Conservation (phyloP, 208 protist species). For the Novymonas esmeraldas region DNA sequence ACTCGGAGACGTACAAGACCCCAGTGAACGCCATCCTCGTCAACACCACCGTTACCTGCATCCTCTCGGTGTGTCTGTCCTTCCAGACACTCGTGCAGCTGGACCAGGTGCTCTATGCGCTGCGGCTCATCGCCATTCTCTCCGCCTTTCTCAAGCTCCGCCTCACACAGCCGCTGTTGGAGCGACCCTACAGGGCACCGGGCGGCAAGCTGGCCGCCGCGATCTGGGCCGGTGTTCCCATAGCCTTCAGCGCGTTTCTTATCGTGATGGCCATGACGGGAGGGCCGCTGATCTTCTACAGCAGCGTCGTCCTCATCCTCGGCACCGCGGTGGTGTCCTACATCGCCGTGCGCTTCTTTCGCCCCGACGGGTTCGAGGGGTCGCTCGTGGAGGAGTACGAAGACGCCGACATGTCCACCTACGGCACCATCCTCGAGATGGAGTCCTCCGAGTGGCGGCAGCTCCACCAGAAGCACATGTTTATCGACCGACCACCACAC, state of each 20-base stretch:
- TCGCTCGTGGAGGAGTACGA: slow-evolving; percentile 86
- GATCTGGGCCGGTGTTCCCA: slow-evolving; percentile 71
- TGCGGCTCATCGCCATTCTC: slow-evolving; percentile 82
- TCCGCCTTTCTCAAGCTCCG: slow-evolving; percentile 76
- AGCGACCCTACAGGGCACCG: slow-evolving; percentile 77
- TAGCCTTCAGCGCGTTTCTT: slow-evolving; percentile 69
- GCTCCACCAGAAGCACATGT: slow-evolving; percentile 53
- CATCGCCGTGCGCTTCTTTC: slow-evolving; percentile 64
- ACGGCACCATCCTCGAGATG: slow-evolving; percentile 76
- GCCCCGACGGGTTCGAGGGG: slow-evolving; percentile 79
- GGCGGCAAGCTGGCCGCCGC: slow-evolving; percentile 56
- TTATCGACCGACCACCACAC: slow-evolving; percentile 59
- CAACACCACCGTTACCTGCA: slow-evolving; percentile 73
- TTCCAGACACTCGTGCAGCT: slow-evolving; percentile 85
- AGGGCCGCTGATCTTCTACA: slow-evolving; percentile 51
- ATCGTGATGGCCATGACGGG: slow-evolving; percentile 72
- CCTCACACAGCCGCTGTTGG: slow-evolving; percentile 64
- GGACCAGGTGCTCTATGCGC: slow-evolving; percentile 86
- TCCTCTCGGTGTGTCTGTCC: slow-evolving; percentile 70
- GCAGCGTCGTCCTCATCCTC: slow-evolving; percentile 53
- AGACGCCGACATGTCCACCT: slow-evolving; percentile 82
- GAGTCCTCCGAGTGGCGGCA: slow-evolving; percentile 77
- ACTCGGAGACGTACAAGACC: slow-evolving; percentile 58
- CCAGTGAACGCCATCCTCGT: slow-evolving; percentile 83
- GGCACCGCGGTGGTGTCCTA: slow-evolving; percentile 69